phyloP scores from a whole-genome alignment of 306 rosid genomes.

The Arachis stenosperma region DNA sequence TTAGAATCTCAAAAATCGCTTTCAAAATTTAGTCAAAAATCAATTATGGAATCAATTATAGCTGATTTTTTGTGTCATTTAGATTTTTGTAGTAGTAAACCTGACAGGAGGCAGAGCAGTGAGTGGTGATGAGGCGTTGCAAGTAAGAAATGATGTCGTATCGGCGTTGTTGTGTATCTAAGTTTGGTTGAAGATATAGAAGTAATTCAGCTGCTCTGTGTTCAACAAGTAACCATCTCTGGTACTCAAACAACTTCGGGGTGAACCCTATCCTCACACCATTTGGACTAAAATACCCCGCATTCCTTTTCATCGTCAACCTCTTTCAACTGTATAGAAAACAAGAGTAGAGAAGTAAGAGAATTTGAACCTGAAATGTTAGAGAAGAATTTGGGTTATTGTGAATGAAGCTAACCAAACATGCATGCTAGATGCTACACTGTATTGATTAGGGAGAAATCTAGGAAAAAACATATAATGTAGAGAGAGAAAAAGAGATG shows the following conservation, averaged over 20 bases:
- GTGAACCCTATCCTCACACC: slow-evolving; percentile 60
- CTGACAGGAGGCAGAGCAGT: slow-evolving; percentile 48
- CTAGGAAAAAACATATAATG: no score
- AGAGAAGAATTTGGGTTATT: neutral
- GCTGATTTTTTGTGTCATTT: no score
- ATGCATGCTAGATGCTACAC: neutral
- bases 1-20: no score
- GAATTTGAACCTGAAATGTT: neutral
- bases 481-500: no score
- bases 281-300: slow-evolving; percentile 57
- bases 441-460: no score
- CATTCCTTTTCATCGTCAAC: slow-evolving; percentile 15
- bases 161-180: slow-evolving; percentile 56
- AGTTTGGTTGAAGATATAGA: slow-evolving; percentile 63
- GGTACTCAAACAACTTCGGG: slow-evolving; percentile 53
- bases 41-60: no score
- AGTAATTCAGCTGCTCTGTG: slow-evolving; percentile 66
- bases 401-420: neutral
- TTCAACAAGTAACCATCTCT: slow-evolving; percentile 68
- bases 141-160: slow-evolving; percentile 64
- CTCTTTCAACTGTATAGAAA: no score
- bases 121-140: slow-evolving; percentile 47
- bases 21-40: no score
- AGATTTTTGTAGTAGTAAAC: no score
- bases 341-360: neutral